phyloP scores from a whole-genome alignment of 73 alveolate genomes.

The Paramecium sonneborni region DNA sequence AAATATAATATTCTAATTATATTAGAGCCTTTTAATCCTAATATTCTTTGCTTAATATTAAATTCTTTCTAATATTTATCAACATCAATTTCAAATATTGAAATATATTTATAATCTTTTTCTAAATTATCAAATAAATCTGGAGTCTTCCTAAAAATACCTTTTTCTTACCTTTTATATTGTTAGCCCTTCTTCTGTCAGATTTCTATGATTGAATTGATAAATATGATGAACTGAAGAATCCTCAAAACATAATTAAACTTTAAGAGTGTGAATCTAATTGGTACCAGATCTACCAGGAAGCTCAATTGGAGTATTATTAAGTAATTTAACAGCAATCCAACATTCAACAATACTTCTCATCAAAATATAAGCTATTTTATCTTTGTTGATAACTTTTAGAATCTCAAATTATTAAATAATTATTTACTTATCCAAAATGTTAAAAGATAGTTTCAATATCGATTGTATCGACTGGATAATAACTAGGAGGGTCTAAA shows the following conservation, averaged over 20 bases:
- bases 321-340: conserved; percentile 33
- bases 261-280: background rate
- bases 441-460: background rate
- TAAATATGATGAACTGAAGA: background rate
- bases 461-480: background rate
- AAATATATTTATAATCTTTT: background rate
- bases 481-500: conserved; percentile 30
- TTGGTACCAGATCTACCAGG: background rate
- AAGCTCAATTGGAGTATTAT: background rate
- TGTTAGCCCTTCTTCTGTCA: conserved; percentile 7
- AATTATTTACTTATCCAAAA: conserved; percentile 6
- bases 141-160: background rate
- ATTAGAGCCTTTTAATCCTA: conserved; percentile 49
- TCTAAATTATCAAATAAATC: background rate
- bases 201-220: conserved; percentile 24
- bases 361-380: conserved; percentile 3
- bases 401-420: background rate
- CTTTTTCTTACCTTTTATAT: background rate
- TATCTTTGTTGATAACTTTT: conserved; percentile 21
- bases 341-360: conserved; percentile 39
- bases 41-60: background rate
- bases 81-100: conserved; percentile 51
- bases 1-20: background rate
- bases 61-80: conserved; percentile 17
- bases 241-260: conserved; percentile 45